Evolutionary conservation across 148 eudicot species (phyloP), one percentile per base, ranked within the genome.

Genomic region (Agrostemma githago): DNA sequence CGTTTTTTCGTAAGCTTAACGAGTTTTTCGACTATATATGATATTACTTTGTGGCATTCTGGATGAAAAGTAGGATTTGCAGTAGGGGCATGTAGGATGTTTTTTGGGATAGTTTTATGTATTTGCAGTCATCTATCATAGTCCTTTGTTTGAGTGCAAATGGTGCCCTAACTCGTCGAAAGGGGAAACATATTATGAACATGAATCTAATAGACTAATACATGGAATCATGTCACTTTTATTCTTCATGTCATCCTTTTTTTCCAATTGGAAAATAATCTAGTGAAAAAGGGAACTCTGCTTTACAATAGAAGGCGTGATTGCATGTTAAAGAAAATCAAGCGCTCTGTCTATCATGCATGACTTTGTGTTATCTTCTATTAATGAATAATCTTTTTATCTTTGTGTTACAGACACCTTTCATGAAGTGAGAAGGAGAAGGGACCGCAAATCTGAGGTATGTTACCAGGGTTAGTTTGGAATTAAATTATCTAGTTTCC

Each of bases 401-500:
- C 3, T 62, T 74, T 43, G 1, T 43, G 34, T 68, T 73, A 48
- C 62, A 79, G 81, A 79, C 57, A 68, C 89, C 70, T 91, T 91
- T 74, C 96, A 91, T 74, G 89, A 84, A 85, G 97, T 91, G 17
- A 91, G 86, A 81, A 84, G 84, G 74, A 89, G 74, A 82, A 81
- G 82, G 43, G 86, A 86, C 72, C 73, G 83, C 77, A 89, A 77
- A 74, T 81, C 85, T 72, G 85, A 82, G 88, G 93, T 91, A 78
- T 10, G 38, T 44, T 66, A 21, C 21, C 40, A 48, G 46, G 38
- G 8, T 46, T 68, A 4, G 15, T 48, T 74, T 70, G 42, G 65
- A 34, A 48, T 48, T 0, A 51, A 66, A 39, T 39, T 43, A 8
- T 46, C 19, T 20, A 10, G 43, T 16, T 14, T 37, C 17, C 6